These are phyloP conservation scores for Blastobotrys capitulatus DNA, from an alignment of 1,139 yeast species.

Conservation along the genomic window DNA sequence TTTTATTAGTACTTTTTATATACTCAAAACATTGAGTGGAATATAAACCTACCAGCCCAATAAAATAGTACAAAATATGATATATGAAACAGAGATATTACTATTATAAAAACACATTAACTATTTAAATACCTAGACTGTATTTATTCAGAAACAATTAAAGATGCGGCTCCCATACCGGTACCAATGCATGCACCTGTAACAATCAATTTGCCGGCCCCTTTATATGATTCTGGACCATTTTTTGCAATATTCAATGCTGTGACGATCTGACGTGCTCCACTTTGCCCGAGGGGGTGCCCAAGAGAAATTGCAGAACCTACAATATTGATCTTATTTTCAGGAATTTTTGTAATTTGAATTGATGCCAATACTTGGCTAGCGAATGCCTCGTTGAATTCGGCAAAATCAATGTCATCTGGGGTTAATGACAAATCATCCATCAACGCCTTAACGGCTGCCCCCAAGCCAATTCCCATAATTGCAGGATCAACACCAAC, in stretches of 20 bases:
- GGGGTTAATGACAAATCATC: conserved; percentile 56
- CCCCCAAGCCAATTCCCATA: conserved; percentile 97
- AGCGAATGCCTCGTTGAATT: conserved; percentile 95
- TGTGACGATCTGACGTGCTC: no score
- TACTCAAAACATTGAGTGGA: no score
- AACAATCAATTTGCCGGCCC: conserved; percentile 74
- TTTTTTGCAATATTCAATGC: conserved; percentile 90
- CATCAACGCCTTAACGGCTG: conserved; percentile 81
- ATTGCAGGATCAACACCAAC: conserved; percentile 96
- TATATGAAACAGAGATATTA: no score
- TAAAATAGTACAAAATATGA: no score
- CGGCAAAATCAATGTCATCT: conserved; percentile 68
- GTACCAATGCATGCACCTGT: conserved; percentile 97
- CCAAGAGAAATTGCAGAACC: conserved; percentile 98
- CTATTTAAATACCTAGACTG: no score
- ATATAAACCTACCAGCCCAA: no score
- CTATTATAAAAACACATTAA: no score
- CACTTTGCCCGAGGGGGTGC: conserved; percentile 83
- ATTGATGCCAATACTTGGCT: conserved; percentile 85
- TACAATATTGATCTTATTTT: conserved; percentile 72
- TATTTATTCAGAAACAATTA: conserved; percentile 69
- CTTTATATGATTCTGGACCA: conserved; percentile 62
- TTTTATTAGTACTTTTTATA: no score
- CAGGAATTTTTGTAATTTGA: conserved; percentile 58
- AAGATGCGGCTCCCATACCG: conserved; percentile 97